Conservation (phyloP, 1,139 yeast species). For the Sugiyamaella novakii region DNA sequence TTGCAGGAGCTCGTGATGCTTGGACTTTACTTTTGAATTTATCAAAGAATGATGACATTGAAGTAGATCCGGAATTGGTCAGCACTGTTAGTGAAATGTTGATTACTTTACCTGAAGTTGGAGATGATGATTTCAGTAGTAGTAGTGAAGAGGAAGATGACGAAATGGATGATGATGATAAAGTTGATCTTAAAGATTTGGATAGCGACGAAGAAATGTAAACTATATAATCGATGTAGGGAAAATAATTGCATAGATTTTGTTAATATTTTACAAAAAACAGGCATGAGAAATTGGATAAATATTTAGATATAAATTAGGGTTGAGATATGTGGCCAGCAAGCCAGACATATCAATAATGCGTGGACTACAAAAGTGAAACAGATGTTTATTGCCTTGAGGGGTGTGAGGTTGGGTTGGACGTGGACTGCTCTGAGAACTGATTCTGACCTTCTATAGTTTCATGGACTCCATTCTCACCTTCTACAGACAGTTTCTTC, state of each 20-base stretch:
- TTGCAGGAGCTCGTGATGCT: conserved; percentile 41
- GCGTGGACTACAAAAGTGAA: too few relatives aligned
- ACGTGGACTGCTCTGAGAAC: too few relatives aligned
- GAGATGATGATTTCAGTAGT: conserved; percentile 33
- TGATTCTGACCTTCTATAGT: too few relatives aligned
- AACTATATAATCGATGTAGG: too few relatives aligned
- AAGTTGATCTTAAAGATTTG: conserved; percentile 27
- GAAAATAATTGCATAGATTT: too few relatives aligned
- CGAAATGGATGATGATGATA: conserved; percentile 21
- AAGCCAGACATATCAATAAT: conserved; percentile 8
- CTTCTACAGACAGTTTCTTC: not conserved
- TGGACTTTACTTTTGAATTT: conserved; percentile 33
- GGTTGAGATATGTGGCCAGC: conserved; percentile 2
- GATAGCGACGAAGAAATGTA: conserved; percentile 19
- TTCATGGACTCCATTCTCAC: too few relatives aligned
- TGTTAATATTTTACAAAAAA: conserved; percentile 2
- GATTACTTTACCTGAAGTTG: conserved; percentile 44
- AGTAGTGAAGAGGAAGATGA: conserved; percentile 30
- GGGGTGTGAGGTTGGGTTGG: too few relatives aligned
- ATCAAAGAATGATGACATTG: conserved; percentile 30
- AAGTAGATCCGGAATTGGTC: conserved; percentile 38
- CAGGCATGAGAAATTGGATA: conserved; percentile 1
- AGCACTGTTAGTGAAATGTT: conserved; percentile 35
- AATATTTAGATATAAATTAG: conserved; percentile 2
- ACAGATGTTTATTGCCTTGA: too few relatives aligned